phyloP scores from a whole-genome alignment of 441 rosid genomes.

The Metrosideros polymorpha region DNA sequence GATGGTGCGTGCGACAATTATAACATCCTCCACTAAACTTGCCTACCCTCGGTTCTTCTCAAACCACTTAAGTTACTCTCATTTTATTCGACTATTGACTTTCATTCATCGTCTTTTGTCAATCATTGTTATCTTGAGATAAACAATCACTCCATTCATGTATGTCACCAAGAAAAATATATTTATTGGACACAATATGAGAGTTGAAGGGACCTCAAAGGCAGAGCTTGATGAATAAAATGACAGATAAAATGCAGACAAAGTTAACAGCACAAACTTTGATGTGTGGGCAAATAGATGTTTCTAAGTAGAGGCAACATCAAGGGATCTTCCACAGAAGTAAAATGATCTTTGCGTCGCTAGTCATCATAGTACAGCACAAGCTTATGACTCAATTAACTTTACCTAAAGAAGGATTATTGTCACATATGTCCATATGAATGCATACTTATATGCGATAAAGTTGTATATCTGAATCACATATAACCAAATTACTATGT shows the following conservation, averaged over 20 bases:
- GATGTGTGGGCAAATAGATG: background rate
- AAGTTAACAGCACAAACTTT: background rate
- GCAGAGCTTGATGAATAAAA: background rate
- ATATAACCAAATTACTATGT: background rate
- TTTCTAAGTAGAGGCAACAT: background rate
- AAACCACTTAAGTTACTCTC: background rate
- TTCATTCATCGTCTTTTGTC: background rate
- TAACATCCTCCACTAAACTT: background rate
- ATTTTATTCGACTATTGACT: background rate
- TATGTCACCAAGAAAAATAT: background rate
- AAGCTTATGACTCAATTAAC: background rate
- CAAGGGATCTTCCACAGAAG: background rate
- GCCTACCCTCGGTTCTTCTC: background rate
- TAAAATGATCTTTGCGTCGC: background rate
- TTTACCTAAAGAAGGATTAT: background rate
- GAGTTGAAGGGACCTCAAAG: background rate
- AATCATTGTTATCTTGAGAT: background rate
- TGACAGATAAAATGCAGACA: background rate
- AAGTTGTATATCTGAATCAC: background rate
- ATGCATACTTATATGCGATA: background rate
- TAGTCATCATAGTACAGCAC: background rate
- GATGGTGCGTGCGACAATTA: background rate
- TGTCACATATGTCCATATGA: background rate
- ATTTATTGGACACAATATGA: background rate
- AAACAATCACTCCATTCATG: background rate